These are phyloP conservation scores for Spinellus fusiger DNA, from an alignment of 192 early-diverging fungal genomes.

Conservation along the genomic window DNA sequence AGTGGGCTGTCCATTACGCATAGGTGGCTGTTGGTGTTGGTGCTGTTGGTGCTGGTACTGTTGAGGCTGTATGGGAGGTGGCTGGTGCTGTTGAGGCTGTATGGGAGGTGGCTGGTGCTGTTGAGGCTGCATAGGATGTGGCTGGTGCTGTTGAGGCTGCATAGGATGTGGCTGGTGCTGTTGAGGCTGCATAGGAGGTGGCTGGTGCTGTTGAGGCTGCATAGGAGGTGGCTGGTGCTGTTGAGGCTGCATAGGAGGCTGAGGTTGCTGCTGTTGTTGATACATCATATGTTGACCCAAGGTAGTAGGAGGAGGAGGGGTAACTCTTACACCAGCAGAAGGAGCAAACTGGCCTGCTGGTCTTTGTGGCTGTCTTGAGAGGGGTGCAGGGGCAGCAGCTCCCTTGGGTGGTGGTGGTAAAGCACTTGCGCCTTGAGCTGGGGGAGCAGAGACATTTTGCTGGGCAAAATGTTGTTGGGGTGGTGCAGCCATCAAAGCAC, in stretches of 20 bases:
- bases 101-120: neutral
- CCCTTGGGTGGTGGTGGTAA: constrained; percentile 22
- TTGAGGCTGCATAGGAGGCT: neutral
- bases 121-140: neutral
- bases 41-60: constrained; percentile 1
- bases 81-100: neutral
- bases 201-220: constrained; percentile 9
- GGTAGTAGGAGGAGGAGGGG: neutral
- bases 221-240: neutral
- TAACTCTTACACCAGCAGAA: constrained; percentile 13
- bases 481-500: constrained; percentile 10
- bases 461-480: neutral
- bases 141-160: neutral
- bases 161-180: too few relatives aligned
- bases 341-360: constrained; percentile 24
- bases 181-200: neutral
- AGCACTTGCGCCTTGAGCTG: constrained; percentile 12
- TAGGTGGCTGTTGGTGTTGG: constrained; percentile 11
- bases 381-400: constrained; percentile 8
- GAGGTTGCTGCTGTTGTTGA: neutral
- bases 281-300: neutral
- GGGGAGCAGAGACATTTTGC: neutral
- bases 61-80: too few relatives aligned
- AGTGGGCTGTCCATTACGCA: too few relatives aligned
- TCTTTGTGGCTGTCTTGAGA: constrained; percentile 23